phyloP scores from a whole-genome alignment of 108 stramenopile genomes.

The Thalassiosira profunda region DNA sequence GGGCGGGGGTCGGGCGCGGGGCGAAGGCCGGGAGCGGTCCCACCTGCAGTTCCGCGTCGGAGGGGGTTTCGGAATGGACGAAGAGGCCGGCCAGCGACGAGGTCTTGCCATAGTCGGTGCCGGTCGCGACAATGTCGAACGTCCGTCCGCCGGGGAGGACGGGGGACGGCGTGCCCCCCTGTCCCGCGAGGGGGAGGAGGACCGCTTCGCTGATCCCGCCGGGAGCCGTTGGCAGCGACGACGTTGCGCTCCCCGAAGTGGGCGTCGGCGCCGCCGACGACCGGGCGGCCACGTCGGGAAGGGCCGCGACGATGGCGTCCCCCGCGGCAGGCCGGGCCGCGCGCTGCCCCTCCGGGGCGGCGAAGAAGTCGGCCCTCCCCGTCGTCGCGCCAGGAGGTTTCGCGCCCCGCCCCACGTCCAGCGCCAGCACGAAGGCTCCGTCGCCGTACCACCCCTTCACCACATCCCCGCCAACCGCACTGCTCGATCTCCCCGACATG shows the following conservation, averaged over 20 bases:
- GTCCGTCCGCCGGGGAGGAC: conserved; percentile 79
- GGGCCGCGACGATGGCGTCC: conserved; percentile 64
- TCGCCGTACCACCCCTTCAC: conserved; percentile 56
- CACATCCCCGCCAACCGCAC: conserved; percentile 27
- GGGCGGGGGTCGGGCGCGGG: conserved; percentile 19
- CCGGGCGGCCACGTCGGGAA: conserved; percentile 59
- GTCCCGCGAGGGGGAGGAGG: conserved; percentile 64
- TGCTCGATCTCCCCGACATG: background rate
- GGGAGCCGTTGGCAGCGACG: conserved; percentile 18
- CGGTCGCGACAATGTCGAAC: conserved; percentile 77
- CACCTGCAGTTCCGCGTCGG: conserved; percentile 69
- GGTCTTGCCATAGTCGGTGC: conserved; percentile 18
- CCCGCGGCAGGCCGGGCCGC: conserved; percentile 20
- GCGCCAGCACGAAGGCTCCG: conserved; percentile 72
- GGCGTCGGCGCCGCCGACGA: background rate
- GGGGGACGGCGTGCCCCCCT: conserved; percentile 30
- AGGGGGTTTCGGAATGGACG: conserved; percentile 77
- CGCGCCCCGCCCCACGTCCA: conserved; percentile 41
- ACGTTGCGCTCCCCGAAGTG: background rate
- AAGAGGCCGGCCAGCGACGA: conserved; percentile 55
- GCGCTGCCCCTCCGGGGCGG: background rate
- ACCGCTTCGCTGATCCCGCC: conserved; percentile 79
- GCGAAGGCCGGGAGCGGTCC: conserved; percentile 66
- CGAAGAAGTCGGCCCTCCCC: conserved; percentile 18
- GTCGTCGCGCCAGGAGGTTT: conserved; percentile 8